A percentile compares a stretch with the other conserved stretches of the same genome.
Evolutionary conservation across 352 stramenopile genomes (phyloP).

Genomic region (Peronospora destructor): DNA sequence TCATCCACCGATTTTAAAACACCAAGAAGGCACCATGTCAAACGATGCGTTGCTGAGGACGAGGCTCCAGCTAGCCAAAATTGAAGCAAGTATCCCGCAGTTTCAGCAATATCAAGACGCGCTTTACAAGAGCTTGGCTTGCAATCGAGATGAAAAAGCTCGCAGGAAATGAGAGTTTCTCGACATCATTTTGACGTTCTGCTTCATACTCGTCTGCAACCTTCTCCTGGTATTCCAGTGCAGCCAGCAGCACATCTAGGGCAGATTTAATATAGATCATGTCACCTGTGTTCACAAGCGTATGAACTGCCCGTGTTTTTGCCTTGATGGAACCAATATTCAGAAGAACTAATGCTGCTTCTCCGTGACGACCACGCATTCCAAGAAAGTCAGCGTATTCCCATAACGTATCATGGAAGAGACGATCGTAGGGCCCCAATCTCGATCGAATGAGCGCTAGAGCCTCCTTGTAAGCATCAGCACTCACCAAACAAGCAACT

Average conservation of each 20-base stretch:
- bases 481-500: slow-evolving; percentile 34
- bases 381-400: slow-evolving; percentile 36
- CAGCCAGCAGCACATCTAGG: slow-evolving; percentile 25
- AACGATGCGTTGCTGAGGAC: slow-evolving; percentile 6
- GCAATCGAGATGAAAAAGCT: slow-evolving; percentile 40
- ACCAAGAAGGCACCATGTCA: slow-evolving; percentile 23
- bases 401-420: slow-evolving; percentile 35
- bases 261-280: slow-evolving; percentile 23
- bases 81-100: slow-evolving; percentile 24
- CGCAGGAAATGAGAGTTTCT: slow-evolving; percentile 28
- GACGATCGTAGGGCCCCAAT: slow-evolving; percentile 32
- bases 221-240: not conserved
- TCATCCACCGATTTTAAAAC: slow-evolving; percentile 19
- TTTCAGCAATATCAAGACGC: slow-evolving; percentile 28
- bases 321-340: slow-evolving; percentile 21
- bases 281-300: slow-evolving; percentile 34
- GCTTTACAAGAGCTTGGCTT: slow-evolving; percentile 12
- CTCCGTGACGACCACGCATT: slow-evolving; percentile 23
- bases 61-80: slow-evolving; percentile 7
- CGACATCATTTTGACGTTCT: not conserved
- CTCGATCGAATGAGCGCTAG: slow-evolving; percentile 42
- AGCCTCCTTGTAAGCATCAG: slow-evolving; percentile 45
- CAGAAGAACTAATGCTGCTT: slow-evolving; percentile 29
- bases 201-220: not conserved
- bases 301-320: slow-evolving; percentile 20